phyloP scores from a whole-genome alignment of 148 eudicot species.

The Rhododendron ferrugineum region DNA sequence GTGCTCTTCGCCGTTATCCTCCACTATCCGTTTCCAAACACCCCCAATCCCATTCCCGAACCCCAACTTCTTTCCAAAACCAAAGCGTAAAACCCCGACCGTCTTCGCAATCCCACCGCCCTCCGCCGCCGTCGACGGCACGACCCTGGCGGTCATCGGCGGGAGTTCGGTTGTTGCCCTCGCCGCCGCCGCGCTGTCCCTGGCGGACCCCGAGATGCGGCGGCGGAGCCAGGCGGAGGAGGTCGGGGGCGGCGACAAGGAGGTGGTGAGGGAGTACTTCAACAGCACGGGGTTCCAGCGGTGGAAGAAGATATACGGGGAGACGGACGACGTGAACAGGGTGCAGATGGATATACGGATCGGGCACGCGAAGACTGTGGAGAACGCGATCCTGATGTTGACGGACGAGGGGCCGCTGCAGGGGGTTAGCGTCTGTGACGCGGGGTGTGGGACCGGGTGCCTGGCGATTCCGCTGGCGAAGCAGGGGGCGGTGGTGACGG shows the following conservation, averaged over 20 bases:
- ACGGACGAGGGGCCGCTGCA: conserved; percentile 49
- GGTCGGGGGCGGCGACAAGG: conserved; percentile 95
- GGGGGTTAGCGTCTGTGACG: conserved; percentile 87
- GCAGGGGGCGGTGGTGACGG: conserved; percentile 67
- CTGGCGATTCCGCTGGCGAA: conserved; percentile 81
- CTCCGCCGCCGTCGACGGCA: conserved; percentile 27
- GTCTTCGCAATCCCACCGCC: conserved; percentile 40
- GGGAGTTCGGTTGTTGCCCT: conserved; percentile 62
- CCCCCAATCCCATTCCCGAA: conserved; percentile 8
- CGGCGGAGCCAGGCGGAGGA: conserved; percentile 83
- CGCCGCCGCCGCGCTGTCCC: conserved; percentile 68
- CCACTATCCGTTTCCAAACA: conserved; percentile 16
- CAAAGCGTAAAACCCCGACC: conserved; percentile 14
- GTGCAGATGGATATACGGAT: conserved; percentile 81
- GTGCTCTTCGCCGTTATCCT: conserved; percentile 29
- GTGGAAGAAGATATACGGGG: conserved; percentile 94
- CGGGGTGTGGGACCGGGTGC: conserved; percentile 96
- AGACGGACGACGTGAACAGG: conserved; percentile 75
- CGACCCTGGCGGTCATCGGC: conserved; percentile 62
- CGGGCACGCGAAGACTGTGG: conserved; percentile 92
- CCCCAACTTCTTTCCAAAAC: neutral
- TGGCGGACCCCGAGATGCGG: conserved; percentile 81
- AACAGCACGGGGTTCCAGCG: conserved; percentile 79
- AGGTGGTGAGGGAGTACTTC: conserved; percentile 89
- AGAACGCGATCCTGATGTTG: conserved; percentile 70